A percentile compares a stretch with the other conserved stretches of the same genome.
Conservation (phyloP, 495 filamentous ascomycete genomes). For the Penicillium odoratum region DNA sequence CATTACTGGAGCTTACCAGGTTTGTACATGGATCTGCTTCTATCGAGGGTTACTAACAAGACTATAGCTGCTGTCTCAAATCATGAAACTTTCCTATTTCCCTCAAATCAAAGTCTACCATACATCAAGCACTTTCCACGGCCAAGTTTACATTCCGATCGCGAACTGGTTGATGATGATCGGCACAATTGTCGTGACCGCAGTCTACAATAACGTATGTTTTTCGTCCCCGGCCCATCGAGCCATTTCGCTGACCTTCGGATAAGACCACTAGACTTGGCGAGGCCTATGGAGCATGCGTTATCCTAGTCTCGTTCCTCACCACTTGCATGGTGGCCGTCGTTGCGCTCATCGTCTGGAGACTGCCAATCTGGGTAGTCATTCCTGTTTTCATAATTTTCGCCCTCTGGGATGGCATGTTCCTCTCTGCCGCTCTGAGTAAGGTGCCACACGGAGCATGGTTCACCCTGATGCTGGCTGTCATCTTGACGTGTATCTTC, state of each 20-base stretch:
- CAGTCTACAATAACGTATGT: slow-evolving; percentile 64
- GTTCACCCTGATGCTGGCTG: slow-evolving; percentile 65
- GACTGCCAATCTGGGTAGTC: slow-evolving; percentile 54
- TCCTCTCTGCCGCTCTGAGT: slow-evolving; percentile 62
- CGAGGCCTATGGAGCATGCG: slow-evolving; percentile 61
- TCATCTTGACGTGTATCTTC: slow-evolving; percentile 56
- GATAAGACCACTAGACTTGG: slow-evolving; percentile 44
- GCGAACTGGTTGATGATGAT: slow-evolving; percentile 73
- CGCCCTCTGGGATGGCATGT: slow-evolving; percentile 60
- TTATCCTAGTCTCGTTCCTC: slow-evolving; percentile 72
- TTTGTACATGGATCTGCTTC: slow-evolving; percentile 5
- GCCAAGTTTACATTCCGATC: slow-evolving; percentile 68
- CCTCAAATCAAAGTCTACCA: slow-evolving; percentile 68
- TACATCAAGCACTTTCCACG: slow-evolving; percentile 63
- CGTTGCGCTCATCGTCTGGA: slow-evolving; percentile 67
- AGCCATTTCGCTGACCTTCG: background rate
- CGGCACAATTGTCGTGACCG: slow-evolving; percentile 68
- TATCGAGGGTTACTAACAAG: background rate
- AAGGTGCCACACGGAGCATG: slow-evolving; percentile 72
- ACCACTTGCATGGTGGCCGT: slow-evolving; percentile 68
- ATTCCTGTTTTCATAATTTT: slow-evolving; percentile 62
- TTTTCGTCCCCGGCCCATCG: background rate
- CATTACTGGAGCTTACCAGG: slow-evolving; percentile 65
- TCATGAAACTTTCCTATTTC: slow-evolving; percentile 72
- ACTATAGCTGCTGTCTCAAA: slow-evolving; percentile 62